Percentiles rank a stretch among this genome's conserved stretches.
These are phyloP conservation scores for Sphaerosporella brunnea DNA, from an alignment of 495 filamentous ascomycete species.

Conservation along the genomic window DNA sequence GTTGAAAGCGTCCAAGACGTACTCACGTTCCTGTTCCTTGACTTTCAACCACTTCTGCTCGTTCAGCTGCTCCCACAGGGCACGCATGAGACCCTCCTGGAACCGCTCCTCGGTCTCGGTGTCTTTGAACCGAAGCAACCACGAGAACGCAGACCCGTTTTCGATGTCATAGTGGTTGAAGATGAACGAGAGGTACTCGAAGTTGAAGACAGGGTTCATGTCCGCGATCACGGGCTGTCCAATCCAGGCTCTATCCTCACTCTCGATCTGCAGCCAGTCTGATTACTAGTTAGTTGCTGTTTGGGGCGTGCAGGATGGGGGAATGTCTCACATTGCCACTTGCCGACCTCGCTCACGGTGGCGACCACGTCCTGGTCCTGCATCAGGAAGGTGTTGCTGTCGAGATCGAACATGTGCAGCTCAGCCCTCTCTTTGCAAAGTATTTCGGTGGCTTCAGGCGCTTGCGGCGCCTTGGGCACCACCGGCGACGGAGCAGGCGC, in stretches of 20 bases:
- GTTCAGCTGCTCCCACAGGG: conserved; percentile 92
- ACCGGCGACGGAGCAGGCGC: too few species aligned
- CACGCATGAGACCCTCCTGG: conserved; percentile 86
- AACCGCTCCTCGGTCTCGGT: conserved; percentile 63
- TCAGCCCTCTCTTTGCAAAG: conserved; percentile 64
- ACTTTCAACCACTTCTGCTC: conserved; percentile 85
- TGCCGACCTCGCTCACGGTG: conserved; percentile 67
- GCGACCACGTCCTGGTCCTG: conserved; percentile 61
- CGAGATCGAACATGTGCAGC: conserved; percentile 84
- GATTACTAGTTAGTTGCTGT: neutral
- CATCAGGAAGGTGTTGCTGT: conserved; percentile 60
- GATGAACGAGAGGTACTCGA: conserved; percentile 92
- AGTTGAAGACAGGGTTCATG: conserved; percentile 97
- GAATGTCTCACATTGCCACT: conserved; percentile 49
- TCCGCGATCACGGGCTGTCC: conserved; percentile 71
- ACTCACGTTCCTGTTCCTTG: conserved; percentile 82
- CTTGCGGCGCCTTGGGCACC: conserved; percentile 41
- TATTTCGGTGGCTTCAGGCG: conserved; percentile 53
- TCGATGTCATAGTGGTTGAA: conserved; percentile 72
- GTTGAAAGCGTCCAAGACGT: conserved; percentile 88
- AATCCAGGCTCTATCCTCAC: conserved; percentile 65
- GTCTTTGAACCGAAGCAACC: conserved; percentile 84
- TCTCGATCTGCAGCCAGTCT: conserved; percentile 77
- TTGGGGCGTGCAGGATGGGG: too few species aligned
- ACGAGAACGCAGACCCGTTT: conserved; percentile 83